Percentiles rank a stretch among this genome's conserved stretches.
Conservation (phyloP, 371 early-diverging fungal species). For the Circinella umbellata region DNA sequence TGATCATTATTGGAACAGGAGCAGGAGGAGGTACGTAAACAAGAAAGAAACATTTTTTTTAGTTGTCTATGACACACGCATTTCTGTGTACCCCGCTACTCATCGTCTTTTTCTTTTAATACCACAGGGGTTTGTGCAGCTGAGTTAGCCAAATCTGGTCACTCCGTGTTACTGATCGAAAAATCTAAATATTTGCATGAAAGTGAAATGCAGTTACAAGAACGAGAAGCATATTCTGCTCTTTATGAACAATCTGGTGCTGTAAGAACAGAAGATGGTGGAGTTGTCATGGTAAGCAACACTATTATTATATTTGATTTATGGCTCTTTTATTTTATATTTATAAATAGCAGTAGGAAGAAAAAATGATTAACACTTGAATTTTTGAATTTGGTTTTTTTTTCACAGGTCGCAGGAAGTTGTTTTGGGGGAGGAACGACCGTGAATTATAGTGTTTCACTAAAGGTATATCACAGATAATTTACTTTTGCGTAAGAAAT, state of each 20-base stretch:
- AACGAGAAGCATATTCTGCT: conserved; percentile 40
- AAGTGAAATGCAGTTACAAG: conserved; percentile 51
- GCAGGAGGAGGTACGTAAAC: conserved; percentile 80
- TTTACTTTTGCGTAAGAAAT: not conserved
- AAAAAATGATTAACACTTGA: no score
- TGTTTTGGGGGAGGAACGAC: conserved; percentile 75
- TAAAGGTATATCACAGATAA: conserved; percentile 42
- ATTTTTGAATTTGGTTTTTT: no score
- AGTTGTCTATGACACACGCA: no score
- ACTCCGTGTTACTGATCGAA: conserved; percentile 71
- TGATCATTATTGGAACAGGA: conserved; percentile 72
- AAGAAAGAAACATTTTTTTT: not conserved
- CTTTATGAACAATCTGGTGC: conserved; percentile 51
- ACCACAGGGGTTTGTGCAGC: conserved; percentile 60
- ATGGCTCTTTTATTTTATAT: no score
- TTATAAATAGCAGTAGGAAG: not conserved
- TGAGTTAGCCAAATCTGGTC: conserved; percentile 63
- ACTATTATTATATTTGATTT: no score
- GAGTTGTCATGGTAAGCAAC: conserved; percentile 23
- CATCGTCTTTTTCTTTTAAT: no score
- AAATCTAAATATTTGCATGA: conserved; percentile 64
- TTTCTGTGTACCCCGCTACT: no score
- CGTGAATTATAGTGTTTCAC: conserved; percentile 63
- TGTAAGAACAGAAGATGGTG: conserved; percentile 40
- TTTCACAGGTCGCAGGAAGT: conserved; percentile 10